Percentiles rank a stretch among this genome's conserved stretches.
These are phyloP conservation scores for Lactarius quietus DNA, from an alignment of 768 basidiomycete species.

Conservation along the genomic window DNA sequence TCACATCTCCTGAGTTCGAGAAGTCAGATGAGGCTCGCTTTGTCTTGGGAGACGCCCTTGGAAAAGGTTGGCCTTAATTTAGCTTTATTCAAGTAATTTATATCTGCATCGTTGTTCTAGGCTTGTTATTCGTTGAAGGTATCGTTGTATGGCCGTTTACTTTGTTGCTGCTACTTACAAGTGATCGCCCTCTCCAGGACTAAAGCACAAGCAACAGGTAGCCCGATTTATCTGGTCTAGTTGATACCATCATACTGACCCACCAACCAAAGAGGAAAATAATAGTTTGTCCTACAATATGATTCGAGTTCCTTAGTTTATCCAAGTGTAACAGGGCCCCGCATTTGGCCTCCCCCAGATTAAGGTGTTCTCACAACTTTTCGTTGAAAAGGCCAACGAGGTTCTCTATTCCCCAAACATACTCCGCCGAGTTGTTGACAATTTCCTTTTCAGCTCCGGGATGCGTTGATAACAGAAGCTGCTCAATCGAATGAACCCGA, in stretches of 20 bases:
- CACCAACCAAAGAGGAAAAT: conserved; percentile 12
- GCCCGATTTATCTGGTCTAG: not conserved
- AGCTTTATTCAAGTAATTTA: not conserved
- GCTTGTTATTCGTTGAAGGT: no score
- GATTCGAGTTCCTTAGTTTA: not conserved
- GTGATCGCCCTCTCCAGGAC: conserved; percentile 2
- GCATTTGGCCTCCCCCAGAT: no score
- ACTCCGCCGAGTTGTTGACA: not conserved
- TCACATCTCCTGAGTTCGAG: conserved; percentile 18
- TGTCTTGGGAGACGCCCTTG: conserved; percentile 1
- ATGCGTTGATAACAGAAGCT: not conserved
- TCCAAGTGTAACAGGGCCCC: no score
- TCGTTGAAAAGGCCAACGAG: no score
- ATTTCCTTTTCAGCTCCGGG: conserved; percentile 8
- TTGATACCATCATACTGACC: not conserved
- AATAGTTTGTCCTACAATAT: conserved; percentile 8
- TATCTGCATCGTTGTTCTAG: no score
- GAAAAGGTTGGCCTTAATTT: conserved; percentile 11
- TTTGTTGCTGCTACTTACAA: not conserved
- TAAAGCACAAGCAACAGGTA: conserved; percentile 19
- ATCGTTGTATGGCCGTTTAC: not conserved
- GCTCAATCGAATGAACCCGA: no score
- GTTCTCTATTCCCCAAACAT: not conserved
- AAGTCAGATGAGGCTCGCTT: no score
- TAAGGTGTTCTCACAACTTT: no score